Percentiles rank a stretch among this genome's conserved stretches.
Evolutionary conservation across 495 filamentous ascomycete genomes (phyloP).

Genomic region (Lophiotrema nucula): DNA sequence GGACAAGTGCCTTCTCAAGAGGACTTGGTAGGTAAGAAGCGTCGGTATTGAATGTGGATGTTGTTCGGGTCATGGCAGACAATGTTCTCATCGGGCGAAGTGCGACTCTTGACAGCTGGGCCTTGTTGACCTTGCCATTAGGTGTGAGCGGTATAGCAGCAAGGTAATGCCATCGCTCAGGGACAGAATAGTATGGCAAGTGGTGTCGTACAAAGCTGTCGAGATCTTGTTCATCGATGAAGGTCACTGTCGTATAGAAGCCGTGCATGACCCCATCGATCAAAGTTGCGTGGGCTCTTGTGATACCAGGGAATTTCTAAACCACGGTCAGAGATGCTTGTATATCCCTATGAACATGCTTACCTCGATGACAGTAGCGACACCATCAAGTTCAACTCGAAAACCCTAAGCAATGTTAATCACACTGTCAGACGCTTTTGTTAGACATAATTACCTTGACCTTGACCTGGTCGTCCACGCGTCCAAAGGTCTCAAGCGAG

Average conservation of each 20-base stretch:
- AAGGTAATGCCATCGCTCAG: constrained; percentile 18
- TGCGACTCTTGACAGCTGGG: not conserved
- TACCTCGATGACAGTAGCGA: constrained; percentile 23
- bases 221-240: constrained; percentile 24
- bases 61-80: not conserved
- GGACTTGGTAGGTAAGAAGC: constrained; percentile 3
- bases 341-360: not conserved
- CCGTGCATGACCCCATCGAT: constrained; percentile 14
- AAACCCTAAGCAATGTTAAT: constrained; percentile 18
- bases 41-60: constrained; percentile 8
- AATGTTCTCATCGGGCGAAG: constrained; percentile 1
- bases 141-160: constrained; percentile 11
- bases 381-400: constrained; percentile 26
- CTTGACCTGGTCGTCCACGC: constrained; percentile 26
- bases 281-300: constrained; percentile 11
- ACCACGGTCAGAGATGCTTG: not conserved
- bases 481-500: constrained; percentile 19
- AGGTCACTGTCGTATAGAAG: constrained; percentile 20
- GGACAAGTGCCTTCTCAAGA: not conserved
- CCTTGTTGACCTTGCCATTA: constrained; percentile 24
- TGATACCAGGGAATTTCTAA: constrained; percentile 23
- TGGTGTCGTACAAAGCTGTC: constrained; percentile 8
- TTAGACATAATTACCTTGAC: constrained; percentile 14
- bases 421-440: not conserved
- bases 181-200: constrained; percentile 25